Evolutionary conservation across 306 rosid species (phyloP).

Genomic region (Castanopsis chinensis): DNA sequence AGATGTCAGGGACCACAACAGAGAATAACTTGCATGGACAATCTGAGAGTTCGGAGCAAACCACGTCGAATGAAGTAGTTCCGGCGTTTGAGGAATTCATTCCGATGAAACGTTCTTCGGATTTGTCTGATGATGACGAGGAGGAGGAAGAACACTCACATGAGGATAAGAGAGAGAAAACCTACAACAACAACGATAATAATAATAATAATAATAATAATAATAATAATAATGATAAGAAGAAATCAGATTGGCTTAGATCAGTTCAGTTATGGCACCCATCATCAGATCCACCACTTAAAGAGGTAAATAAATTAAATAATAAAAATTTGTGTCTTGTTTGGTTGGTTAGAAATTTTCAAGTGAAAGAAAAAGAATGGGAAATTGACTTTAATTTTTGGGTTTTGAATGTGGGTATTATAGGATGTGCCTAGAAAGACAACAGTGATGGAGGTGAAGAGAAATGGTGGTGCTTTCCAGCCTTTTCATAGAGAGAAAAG

Average conservation of each 20-base stretch:
- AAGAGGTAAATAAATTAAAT: constrained; percentile 42
- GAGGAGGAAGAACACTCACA: constrained; percentile 48
- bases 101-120: constrained; percentile 55
- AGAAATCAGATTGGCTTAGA: constrained; percentile 83
- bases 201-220: too few relatives aligned
- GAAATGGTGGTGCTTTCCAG: constrained; percentile 73
- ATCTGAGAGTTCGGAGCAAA: constrained; percentile 81
- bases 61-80: constrained; percentile 60
- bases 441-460: constrained; percentile 66
- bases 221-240: constrained; percentile 25
- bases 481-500: constrained; percentile 73
- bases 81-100: constrained; percentile 76
- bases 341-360: neutral
- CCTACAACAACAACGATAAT: neutral
- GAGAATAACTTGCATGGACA: constrained; percentile 67
- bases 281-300: constrained; percentile 41
- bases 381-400: neutral
- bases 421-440: constrained; percentile 66
- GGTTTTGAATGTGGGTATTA: neutral
- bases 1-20: constrained; percentile 49
- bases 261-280: constrained; percentile 89
- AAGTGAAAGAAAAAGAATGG: neutral
- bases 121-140: constrained; percentile 36
- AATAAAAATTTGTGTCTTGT: neutral
- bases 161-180: constrained; percentile 20